Evolutionary conservation across 164 flowering plant species (phyloP).

Genomic region (Saururus chinensis): DNA sequence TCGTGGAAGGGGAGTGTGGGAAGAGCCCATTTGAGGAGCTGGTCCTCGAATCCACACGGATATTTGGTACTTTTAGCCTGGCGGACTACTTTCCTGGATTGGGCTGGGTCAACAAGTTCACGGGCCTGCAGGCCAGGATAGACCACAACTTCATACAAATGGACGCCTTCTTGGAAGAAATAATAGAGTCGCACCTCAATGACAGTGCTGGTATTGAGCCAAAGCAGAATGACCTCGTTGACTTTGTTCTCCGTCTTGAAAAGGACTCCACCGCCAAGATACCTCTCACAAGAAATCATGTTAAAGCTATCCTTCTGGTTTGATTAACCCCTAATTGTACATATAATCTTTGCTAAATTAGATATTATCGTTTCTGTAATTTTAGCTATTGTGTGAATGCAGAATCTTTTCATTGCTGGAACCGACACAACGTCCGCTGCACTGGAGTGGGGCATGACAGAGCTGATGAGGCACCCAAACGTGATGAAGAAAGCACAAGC

Average conservation of each 20-base stretch:
- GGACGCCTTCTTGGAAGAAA: not conserved
- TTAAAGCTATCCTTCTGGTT: slow-evolving; percentile 4
- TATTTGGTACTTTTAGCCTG: not conserved
- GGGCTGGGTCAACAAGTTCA: slow-evolving; percentile 1
- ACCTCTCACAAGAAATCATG: not conserved
- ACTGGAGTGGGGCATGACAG: slow-evolving; percentile 6
- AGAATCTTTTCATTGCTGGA: slow-evolving; percentile 5
- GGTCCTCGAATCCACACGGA: not conserved
- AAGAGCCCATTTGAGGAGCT: not conserved
- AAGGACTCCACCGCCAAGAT: not conserved
- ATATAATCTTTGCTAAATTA: not conserved
- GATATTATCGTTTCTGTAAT: not conserved
- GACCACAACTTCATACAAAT: not conserved
- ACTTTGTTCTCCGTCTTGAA: not conserved
- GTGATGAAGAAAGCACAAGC: slow-evolving; percentile 3
- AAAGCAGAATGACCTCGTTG: slow-evolving; percentile 2
- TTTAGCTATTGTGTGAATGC: not conserved
- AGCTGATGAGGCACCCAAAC: not conserved
- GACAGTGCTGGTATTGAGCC: not conserved
- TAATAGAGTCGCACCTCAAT: not conserved
- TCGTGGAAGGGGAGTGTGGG: not conserved
- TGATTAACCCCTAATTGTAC: too few relatives aligned
- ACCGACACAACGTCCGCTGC: slow-evolving; percentile 2
- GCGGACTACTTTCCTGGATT: not conserved
- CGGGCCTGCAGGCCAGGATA: not conserved